Conservation (phyloP, 2,329 filamentous ascomycete species). For the Aspergillus eucalypticola region DNA sequence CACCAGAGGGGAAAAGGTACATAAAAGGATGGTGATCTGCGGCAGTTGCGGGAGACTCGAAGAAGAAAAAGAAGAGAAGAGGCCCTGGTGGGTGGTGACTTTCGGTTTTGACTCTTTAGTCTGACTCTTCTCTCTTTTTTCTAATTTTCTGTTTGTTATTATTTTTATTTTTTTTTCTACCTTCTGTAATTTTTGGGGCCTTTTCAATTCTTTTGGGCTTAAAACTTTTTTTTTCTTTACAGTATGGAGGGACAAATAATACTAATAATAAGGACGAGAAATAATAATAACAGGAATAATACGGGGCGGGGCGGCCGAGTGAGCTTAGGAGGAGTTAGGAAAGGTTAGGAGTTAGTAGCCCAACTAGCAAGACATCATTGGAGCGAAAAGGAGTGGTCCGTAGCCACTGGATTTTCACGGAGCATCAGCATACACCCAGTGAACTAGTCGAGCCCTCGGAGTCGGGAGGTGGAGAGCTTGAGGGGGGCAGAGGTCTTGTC, state of each 20-base stretch:
- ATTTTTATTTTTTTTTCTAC: background rate
- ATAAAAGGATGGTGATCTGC: conserved; percentile 24
- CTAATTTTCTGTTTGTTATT: background rate
- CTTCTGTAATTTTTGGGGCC: background rate
- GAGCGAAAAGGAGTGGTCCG: conserved; percentile 14
- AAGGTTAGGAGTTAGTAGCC: conserved; percentile 14
- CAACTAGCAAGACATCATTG: conserved; percentile 15
- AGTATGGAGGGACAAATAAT: conserved; percentile 10
- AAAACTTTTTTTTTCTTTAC: conserved; percentile 2
- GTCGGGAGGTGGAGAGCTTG: conserved; percentile 25
- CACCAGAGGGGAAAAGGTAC: conserved; percentile 11
- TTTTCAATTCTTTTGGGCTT: background rate
- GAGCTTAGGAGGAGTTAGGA: conserved; percentile 13
- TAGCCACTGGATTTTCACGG: conserved; percentile 8
- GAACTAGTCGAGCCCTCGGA: conserved; percentile 22
- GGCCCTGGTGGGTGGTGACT: conserved; percentile 2
- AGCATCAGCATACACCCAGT: conserved; percentile 2
- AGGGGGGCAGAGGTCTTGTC: conserved; percentile 5
- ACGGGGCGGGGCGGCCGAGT: conserved; percentile 18
- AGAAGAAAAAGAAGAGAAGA: conserved; percentile 1
- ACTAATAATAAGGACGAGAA: conserved; percentile 7
- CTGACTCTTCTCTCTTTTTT: conserved; percentile 5
- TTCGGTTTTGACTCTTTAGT: conserved; percentile 3
- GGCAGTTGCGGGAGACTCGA: conserved; percentile 6
- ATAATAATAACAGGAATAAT: conserved; percentile 15